Evolutionary conservation across 495 filamentous ascomycete genomes (phyloP).

Genomic region (Penicillium bovifimosum): DNA sequence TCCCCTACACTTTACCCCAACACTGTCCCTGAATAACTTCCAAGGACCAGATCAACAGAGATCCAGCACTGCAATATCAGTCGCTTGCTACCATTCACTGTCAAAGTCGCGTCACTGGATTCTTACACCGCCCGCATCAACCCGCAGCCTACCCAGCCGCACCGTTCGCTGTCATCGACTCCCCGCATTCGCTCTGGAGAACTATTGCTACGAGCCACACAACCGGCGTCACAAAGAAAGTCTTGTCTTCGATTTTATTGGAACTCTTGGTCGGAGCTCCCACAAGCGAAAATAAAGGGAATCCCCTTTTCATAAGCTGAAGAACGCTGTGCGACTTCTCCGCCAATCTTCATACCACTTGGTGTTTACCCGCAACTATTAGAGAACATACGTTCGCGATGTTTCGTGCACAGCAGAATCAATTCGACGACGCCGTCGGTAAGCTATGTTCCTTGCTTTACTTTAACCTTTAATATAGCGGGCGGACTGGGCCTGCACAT

Average conservation of each 20-base stretch:
- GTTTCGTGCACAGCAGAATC: conserved; percentile 77
- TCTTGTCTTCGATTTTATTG: neutral
- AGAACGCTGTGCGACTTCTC: conserved; percentile 16
- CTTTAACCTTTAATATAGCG: neutral
- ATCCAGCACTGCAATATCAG: neutral
- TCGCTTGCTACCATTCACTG: neutral
- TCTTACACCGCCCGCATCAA: conserved; percentile 4
- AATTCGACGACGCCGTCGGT: conserved; percentile 79
- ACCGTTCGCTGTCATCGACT: conserved; percentile 8
- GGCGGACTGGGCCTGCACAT: neutral
- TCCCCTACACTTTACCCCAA: conserved; percentile 2
- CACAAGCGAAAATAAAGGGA: neutral
- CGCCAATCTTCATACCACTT: neutral
- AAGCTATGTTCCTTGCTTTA: conserved; percentile 27
- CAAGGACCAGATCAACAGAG: neutral
- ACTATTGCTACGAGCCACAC: conserved; percentile 3
- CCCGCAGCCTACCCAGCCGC: conserved; percentile 3
- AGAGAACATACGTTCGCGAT: conserved; percentile 35
- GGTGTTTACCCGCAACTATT: conserved; percentile 1
- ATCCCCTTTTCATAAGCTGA: conserved; percentile 4
- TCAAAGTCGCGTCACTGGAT: neutral
- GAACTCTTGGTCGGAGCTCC: neutral
- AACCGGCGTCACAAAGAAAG: neutral
- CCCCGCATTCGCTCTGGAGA: conserved; percentile 31
- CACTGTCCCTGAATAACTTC: neutral